Base-by-base conservation (phyloP, 176 grass and related monocot species). In the Eragrostis nindensis region DNA sequence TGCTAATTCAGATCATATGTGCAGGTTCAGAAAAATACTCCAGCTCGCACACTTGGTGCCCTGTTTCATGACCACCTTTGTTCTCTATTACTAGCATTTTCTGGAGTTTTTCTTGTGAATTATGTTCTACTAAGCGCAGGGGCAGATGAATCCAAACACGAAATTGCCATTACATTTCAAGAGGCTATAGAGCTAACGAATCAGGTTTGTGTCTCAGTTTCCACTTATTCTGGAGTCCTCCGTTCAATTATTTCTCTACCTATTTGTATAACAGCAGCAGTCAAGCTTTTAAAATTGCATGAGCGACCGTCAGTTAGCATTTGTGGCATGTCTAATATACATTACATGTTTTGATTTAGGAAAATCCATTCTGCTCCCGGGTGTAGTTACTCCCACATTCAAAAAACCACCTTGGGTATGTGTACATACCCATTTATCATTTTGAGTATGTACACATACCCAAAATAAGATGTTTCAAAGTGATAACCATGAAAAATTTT, bases 41-140 rank as follows among this genome's bases (percentile, higher is more conserved):
- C 27, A 19, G 21, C 39, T 78, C 71, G 69, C 49, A 39, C 77
- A 56, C 82, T 94, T 43, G 64, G 80, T 70, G 74, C 85, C 43
- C 80, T 94, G 25, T 92, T 94, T 88, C 87, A 94, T 56, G 95
- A 94, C 70, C 95, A 97, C 71, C 81, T 97, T 67, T 94, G 83
- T 40, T 89, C 85, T 74, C 87, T 94, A 68, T 60, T 97, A 74
- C 92, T 94, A 63, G 80, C 85, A 80, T 97, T 92, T 79, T 89
- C 95, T 78, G 91, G 89, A 22, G 69, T 97, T 78, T 97, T 94
- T 87, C 72, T 94, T 69, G 95, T 94, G 71, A 90, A 94, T 61
- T 92, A 92, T 77, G 78, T 91, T 49, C 83, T 97, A 7, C 43
- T 97, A 77, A 94, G 81, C 77, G 92, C 89, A 26, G 92, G 87